A percentile compares a stretch with the other conserved stretches of the same genome.
These are phyloP conservation scores for Corymbia maculata DNA, from an alignment of 345 rosid species.

Conservation along the genomic window DNA sequence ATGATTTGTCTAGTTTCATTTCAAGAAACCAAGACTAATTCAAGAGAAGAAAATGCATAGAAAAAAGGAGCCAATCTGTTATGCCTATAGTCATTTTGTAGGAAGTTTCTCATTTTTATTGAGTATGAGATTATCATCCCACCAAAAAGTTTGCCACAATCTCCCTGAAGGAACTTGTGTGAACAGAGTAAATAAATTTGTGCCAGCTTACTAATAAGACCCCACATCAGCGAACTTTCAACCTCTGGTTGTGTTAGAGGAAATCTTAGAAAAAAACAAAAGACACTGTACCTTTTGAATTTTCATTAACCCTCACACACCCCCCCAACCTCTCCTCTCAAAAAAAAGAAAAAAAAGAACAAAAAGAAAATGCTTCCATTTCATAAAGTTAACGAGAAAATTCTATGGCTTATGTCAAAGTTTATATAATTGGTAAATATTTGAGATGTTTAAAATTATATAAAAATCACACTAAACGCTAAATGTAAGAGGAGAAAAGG, in stretches of 20 bases:
- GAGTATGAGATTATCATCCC: background rate
- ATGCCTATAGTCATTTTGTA: background rate
- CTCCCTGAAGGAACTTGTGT: background rate
- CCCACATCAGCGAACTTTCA: background rate
- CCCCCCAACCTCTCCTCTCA: background rate
- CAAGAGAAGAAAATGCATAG: background rate
- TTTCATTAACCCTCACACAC: background rate
- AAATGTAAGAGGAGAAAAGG: background rate
- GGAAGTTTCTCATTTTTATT: background rate
- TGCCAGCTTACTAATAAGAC: background rate
- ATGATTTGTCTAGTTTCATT: background rate
- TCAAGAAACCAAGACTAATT: background rate
- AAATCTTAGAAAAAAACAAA: background rate
- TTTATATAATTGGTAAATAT: background rate
- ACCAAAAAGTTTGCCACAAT: background rate
- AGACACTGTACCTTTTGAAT: background rate
- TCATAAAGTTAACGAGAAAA: background rate
- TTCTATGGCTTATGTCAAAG: background rate
- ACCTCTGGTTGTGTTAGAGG: background rate
- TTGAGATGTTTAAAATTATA: background rate
- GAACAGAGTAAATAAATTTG: background rate
- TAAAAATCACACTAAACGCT: background rate
- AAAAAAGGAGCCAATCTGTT: background rate
- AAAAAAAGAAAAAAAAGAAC: background rate
- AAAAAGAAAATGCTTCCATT: background rate